Conservation (phyloP, 192 early-diverging fungal species). For the Umbelopsis sp. region DNA sequence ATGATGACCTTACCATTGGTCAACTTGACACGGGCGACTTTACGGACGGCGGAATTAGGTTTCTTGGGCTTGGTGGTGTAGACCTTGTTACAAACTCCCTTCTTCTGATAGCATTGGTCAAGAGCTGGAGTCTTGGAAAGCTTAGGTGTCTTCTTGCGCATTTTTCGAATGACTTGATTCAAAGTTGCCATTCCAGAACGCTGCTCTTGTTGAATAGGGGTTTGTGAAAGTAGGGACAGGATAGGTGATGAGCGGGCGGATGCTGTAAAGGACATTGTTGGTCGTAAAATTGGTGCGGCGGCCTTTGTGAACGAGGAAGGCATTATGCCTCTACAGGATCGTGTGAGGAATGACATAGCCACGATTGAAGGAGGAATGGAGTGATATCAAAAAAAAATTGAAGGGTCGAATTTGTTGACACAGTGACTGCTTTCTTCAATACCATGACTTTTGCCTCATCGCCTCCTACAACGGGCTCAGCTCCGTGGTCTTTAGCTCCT, state of each 20-base stretch:
- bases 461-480: no score
- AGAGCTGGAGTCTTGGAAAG: conserved; percentile 80
- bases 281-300: neutral
- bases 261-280: neutral
- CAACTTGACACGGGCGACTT: conserved; percentile 88
- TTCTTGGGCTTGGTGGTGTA: conserved; percentile 97
- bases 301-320: neutral
- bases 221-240: conserved; percentile 13
- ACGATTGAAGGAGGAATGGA: neutral
- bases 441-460: no score
- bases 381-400: neutral
- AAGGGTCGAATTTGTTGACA: neutral
- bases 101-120: conserved; percentile 84
- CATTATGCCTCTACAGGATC: conserved; percentile 1
- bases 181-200: conserved; percentile 75
- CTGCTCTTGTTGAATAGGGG: conserved; percentile 18
- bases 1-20: conserved; percentile 91
- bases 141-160: conserved; percentile 70
- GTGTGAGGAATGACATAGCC: neutral
- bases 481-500: no score
- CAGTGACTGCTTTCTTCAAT: neutral
- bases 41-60: conserved; percentile 97
- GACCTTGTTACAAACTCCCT: conserved; percentile 94
- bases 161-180: conserved; percentile 89
- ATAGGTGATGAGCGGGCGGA: neutral